phyloP scores from a whole-genome alignment of 192 early-diverging fungal genomes.

The Allomyces macrogynus region DNA sequence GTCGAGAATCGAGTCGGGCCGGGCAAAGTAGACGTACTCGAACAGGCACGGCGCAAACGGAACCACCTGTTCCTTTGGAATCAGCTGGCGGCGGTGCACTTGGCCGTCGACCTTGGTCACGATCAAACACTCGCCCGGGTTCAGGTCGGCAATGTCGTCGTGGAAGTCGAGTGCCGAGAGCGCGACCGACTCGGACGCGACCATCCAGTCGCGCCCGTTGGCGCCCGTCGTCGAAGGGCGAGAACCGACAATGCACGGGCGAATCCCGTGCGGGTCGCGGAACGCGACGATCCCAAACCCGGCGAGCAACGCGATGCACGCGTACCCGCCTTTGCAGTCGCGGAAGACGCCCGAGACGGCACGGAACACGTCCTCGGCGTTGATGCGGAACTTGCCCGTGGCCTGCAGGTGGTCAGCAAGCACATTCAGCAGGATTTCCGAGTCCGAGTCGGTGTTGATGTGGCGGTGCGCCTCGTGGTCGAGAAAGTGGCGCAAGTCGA shows the following conservation, averaged over 20 bases:
- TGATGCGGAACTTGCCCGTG: conserved; percentile 90
- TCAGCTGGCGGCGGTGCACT: conserved; percentile 43
- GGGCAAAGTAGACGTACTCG: conserved; percentile 98
- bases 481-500: conserved; percentile 65
- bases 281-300: conserved; percentile 90
- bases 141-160: conserved; percentile 40
- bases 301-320: conserved; percentile 89
- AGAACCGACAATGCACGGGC: conserved; percentile 83
- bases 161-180: conserved; percentile 77
- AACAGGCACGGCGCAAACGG: conserved; percentile 90
- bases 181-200: conserved; percentile 91
- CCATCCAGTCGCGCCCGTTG: conserved; percentile 84
- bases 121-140: conserved; percentile 69
- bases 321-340: conserved; percentile 80
- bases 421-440: conserved; percentile 92
- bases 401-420: conserved; percentile 92
- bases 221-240: conserved; percentile 27
- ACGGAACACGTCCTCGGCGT: conserved; percentile 95
- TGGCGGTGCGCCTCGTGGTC: conserved; percentile 94
- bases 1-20: conserved; percentile 96
- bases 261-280: conserved; percentile 90
- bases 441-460: conserved; percentile 99
- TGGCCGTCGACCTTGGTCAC: conserved; percentile 46
- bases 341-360: conserved; percentile 67
- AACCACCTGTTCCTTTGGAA: conserved; percentile 18